A percentile compares a stretch with the other conserved stretches of the same genome.
Conservation (phyloP, 345 rosid species). For the Acer negundo region DNA sequence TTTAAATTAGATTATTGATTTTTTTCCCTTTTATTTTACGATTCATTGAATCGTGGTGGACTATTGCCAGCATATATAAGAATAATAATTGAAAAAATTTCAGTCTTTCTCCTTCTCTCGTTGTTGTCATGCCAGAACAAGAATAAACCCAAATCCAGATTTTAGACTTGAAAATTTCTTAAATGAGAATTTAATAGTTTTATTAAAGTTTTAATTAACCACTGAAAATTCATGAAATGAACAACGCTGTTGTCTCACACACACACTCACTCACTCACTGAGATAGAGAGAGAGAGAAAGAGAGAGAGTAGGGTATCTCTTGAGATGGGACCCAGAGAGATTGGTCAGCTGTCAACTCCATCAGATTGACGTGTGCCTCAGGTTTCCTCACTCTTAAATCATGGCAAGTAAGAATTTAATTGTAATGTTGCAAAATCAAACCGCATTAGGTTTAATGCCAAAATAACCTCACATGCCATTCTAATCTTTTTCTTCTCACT, state of each 20-base stretch:
- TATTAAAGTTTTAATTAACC: neutral
- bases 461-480: constrained; percentile 29
- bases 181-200: neutral
- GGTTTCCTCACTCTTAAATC: constrained; percentile 39
- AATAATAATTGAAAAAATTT: too few relatives aligned
- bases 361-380: constrained; percentile 36
- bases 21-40: too few relatives aligned
- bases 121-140: too few relatives aligned
- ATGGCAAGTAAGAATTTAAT: constrained; percentile 33
- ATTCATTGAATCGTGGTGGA: too few relatives aligned
- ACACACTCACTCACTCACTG: neutral
- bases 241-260: neutral
- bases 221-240: neutral
- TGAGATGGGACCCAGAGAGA: constrained; percentile 32
- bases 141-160: too few relatives aligned
- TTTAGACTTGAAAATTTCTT: too few relatives aligned
- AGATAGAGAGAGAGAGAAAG: neutral
- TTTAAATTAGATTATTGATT: too few relatives aligned
- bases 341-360: constrained; percentile 43
- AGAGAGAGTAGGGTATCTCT: neutral
- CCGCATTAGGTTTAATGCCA: constrained; percentile 32
- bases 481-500: constrained; percentile 21
- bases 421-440: constrained; percentile 21
- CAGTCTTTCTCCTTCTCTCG: too few relatives aligned
- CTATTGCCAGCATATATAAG: too few relatives aligned